Base-by-base conservation (phyloP, 2,329 filamentous ascomycete genomes). In the Aspergillus oerlinghausenensis region DNA sequence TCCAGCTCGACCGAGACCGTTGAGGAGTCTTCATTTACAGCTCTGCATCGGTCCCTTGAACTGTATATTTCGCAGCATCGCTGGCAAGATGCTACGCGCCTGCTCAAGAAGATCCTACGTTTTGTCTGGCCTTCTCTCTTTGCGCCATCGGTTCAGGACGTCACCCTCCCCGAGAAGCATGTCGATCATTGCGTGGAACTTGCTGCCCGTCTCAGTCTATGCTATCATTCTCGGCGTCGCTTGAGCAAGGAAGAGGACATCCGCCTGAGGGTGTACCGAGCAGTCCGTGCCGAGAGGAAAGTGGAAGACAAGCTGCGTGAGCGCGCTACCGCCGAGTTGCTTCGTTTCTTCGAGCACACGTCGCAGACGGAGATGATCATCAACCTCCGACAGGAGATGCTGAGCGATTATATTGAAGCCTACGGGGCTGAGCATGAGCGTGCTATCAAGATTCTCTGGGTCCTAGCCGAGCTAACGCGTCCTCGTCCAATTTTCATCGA, bases 91-190 rank as follows among this genome's bases (percentile, higher is more conserved):
- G 78, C 79, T 4, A 75, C 77, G 28, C 71, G 67, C 1, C 67
- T 80, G 19, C 72, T 80, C 42, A 77, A 79, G 51, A 69, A 69
- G 25, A 75, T 79, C 9, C 65, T 82, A 28, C 72, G 74, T 43
- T 69, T 71, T 5, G 73, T 77, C 3, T 82, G 80, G 80, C 71
- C 75, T 1, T 74, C 74, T 0, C 72, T 83, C 55, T 75, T 82
- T 50, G 71, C 76, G 11, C 68, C 70, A n/a, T 78, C 76, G 0
- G 66, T 78, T 53, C 63, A 78, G 42, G 75, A 80, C 56, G 75
- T 82, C 1, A 69, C 70, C 1, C 69, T 80, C 29, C 76, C 79
- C 0, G 62, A 68, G 1, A 71, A 71, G 1, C 73, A 79, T 57
- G 66, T 75, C 1, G 74, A 80, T 17, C 73, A 77, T 58, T 76